A percentile compares a stretch with the other conserved stretches of the same genome.
These are phyloP conservation scores for Penicillium sp. DNA, from an alignment of 2,329 filamentous ascomycete genomes.

Conservation along the genomic window DNA sequence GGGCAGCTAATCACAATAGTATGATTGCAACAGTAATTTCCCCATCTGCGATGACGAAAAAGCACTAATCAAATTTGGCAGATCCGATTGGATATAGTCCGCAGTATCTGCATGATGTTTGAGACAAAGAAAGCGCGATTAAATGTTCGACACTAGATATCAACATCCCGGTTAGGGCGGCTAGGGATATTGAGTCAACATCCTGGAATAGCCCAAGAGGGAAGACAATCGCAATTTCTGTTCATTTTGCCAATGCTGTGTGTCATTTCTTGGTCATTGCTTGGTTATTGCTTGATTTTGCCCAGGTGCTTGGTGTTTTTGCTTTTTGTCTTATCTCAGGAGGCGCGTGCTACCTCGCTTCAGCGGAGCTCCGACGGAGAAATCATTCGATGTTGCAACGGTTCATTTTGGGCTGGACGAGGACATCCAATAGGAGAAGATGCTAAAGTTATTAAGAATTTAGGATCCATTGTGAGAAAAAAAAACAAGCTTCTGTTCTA, in stretches of 20 bases:
- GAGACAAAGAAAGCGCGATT: slow-evolving; percentile 13
- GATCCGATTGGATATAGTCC: slow-evolving; percentile 16
- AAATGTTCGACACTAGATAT: slow-evolving; percentile 8
- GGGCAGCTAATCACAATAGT: slow-evolving; percentile 1
- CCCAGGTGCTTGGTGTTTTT: neutral
- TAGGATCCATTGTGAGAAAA: neutral
- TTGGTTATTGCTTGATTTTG: neutral
- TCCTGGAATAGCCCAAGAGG: neutral
- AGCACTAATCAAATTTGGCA: neutral
- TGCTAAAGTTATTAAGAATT: neutral
- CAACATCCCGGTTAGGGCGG: slow-evolving; percentile 8
- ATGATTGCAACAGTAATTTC: slow-evolving; percentile 10
- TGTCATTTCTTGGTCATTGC: neutral
- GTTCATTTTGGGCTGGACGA: neutral
- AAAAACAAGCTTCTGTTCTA: neutral
- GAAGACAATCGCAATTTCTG: neutral
- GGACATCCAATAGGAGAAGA: neutral
- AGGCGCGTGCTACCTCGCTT: slow-evolving; percentile 1
- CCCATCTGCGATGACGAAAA: slow-evolving; percentile 3
- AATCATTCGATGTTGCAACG: neutral
- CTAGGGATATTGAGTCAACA: neutral
- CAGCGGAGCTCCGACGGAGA: slow-evolving; percentile 24
- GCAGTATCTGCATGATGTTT: slow-evolving; percentile 12
- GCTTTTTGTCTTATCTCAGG: slow-evolving; percentile 9
- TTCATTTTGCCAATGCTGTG: neutral